These are phyloP conservation scores for Sclerotinia glacialis DNA, from an alignment of 2,329 filamentous ascomycete genomes.

Conservation along the genomic window DNA sequence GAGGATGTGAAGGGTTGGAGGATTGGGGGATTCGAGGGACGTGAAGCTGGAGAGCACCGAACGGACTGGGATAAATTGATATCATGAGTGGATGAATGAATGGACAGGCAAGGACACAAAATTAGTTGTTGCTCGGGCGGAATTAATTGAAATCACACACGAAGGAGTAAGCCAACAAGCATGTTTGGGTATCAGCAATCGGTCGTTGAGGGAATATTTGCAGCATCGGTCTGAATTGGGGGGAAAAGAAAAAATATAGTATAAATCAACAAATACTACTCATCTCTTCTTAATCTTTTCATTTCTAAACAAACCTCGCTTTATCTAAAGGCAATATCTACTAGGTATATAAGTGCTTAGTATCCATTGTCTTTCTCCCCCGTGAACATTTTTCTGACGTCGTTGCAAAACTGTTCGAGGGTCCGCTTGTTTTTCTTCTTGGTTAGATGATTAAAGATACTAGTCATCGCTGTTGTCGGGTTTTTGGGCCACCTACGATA, in stretches of 20 bases:
- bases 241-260: background rate
- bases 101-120: background rate
- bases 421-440: slow-evolving; percentile 35
- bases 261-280: background rate
- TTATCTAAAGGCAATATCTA: background rate
- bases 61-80: no score
- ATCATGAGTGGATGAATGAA: background rate
- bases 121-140: background rate
- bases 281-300: background rate
- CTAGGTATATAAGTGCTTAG: no score
- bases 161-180: background rate
- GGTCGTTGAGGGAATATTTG: background rate
- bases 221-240: background rate
- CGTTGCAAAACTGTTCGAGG: slow-evolving; percentile 39
- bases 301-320: background rate
- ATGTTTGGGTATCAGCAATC: background rate
- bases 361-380: slow-evolving; percentile 42
- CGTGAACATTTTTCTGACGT: slow-evolving; percentile 43
- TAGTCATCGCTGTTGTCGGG: slow-evolving; percentile 25
- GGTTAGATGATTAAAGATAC: slow-evolving; percentile 30
- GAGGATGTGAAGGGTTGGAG: background rate
- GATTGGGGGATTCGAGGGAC: no score
- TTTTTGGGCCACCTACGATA: slow-evolving; percentile 24
- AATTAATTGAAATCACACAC: background rate
- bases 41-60: background rate